These are phyloP conservation scores for Echium plantagineum DNA, from an alignment of 257 asterid genomes.

Conservation along the genomic window DNA sequence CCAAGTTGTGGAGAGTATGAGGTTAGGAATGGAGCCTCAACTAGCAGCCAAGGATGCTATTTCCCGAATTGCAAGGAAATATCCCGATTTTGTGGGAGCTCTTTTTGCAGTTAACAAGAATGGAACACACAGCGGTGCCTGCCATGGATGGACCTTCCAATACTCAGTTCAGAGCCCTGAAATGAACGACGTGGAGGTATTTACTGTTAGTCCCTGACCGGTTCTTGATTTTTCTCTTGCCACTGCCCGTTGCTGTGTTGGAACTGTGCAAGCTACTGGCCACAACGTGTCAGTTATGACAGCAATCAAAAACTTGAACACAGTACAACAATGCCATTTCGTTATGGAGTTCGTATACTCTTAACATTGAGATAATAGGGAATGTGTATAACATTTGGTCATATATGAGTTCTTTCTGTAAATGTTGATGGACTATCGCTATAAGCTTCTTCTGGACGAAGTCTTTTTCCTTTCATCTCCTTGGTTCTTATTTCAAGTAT, in stretches of 20 bases:
- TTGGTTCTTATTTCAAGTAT: too few relatives aligned
- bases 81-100: constrained; percentile 76
- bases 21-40: constrained; percentile 91
- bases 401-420: background rate
- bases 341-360: background rate
- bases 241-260: background rate
- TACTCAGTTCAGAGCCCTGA: constrained; percentile 65
- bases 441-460: background rate
- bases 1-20: constrained; percentile 96
- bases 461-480: too few relatives aligned
- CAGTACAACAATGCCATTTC: background rate
- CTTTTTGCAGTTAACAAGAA: constrained; percentile 56
- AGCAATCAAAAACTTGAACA: background rate
- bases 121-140: constrained; percentile 84
- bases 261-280: background rate
- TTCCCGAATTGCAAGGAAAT: constrained; percentile 61
- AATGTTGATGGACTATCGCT: background rate
- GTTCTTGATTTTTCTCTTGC: background rate
- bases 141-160: constrained; percentile 95
- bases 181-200: constrained; percentile 56
- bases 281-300: too few relatives aligned
- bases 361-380: background rate
- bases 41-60: constrained; percentile 79
- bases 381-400: background rate
- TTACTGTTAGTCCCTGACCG: constrained; percentile 35